Evolutionary conservation across 2,329 filamentous ascomycete genomes (phyloP), one percentile per base, ranked within the genome.

Genomic region (Blumeria hordei): DNA sequence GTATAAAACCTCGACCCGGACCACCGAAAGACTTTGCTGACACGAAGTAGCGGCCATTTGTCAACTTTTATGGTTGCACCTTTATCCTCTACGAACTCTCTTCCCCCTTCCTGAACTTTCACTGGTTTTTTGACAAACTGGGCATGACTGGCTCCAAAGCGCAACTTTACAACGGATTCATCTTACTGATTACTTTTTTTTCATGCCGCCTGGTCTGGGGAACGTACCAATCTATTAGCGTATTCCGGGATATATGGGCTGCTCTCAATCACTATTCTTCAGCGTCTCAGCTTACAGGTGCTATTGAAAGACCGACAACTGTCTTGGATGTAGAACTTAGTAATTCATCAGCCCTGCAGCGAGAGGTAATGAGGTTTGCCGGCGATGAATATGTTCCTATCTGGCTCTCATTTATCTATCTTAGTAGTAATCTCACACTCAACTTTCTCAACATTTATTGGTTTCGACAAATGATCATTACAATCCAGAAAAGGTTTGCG

Each of bases 61-160:
- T 88, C 60, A 88, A 90, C 70, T 88, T 81, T 71, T 93, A 92
- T 68, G 83, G 77, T 56, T 75, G 76, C 56, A 78, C 78, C 57
- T 93, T 93, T 68, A 85, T 93, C 63, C 80, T 92, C 57, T 93
- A 88, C 76, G 86, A 93, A 68, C 76, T 93, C 41, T 88, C 84
- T 32, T 84, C 82, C 4, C 85, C 85, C 7, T 88, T 92, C 67
- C 74, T 92, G 56, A 93, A 93, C 66, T 76, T 90, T 65, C 86
- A 93, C 71, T 93, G 86, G 86, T 92, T 92, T 71, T 85, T 84
- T 69, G 86, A 93, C 69, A 93, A 93, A 71, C 71, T 90, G 57
- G 75, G 78, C 63, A 80, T 87, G 73, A 92, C 86, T 0, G 86
- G 86, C 37, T 80, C 81, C 18, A 73, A 72, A 54, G 68, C 78